Percentiles rank a stretch among this genome's conserved stretches.
phyloP scores from a whole-genome alignment of 495 filamentous ascomycete genomes.

The Bathelium albidoporum region DNA sequence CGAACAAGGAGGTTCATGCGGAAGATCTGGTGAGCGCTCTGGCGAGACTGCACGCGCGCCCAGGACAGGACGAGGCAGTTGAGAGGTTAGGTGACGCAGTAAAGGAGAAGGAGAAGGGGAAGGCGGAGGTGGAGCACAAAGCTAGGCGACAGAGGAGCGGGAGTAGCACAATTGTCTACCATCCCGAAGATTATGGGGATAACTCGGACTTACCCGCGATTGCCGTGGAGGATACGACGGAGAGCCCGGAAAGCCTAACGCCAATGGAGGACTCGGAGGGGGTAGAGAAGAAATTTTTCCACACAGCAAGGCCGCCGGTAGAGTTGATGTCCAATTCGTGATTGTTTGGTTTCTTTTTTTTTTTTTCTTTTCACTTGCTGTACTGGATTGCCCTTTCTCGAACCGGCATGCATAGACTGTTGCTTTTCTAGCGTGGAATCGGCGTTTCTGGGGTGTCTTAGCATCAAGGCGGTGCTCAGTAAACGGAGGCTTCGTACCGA shows the following conservation, averaged over 20 bases:
- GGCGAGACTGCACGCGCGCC: constrained; percentile 48
- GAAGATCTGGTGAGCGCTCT: constrained; percentile 78
- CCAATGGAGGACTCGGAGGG: constrained; percentile 29
- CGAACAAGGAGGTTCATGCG: constrained; percentile 88
- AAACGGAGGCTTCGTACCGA: no score
- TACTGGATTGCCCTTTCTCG: no score
- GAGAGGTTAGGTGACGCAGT: constrained; percentile 30
- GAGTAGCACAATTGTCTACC: constrained; percentile 63
- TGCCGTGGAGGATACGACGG: constrained; percentile 79
- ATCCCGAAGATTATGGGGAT: constrained; percentile 62
- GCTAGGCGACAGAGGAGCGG: constrained; percentile 42
- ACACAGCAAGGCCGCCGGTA: constrained; percentile 78
- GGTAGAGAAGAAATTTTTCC: constrained; percentile 45
- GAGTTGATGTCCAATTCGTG: constrained; percentile 58
- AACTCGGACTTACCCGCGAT: constrained; percentile 78
- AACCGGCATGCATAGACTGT: no score
- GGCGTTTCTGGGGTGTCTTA: neutral
- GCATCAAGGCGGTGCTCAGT: neutral
- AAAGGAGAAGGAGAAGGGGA: constrained; percentile 21
- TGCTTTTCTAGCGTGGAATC: neutral
- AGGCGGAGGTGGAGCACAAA: constrained; percentile 26
- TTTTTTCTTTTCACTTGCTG: no score
- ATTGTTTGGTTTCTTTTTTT: neutral
- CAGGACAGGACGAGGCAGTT: constrained; percentile 26
- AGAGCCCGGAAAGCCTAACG: constrained; percentile 39